Base-by-base conservation (phyloP, 2,329 filamentous ascomycete species). In the Trichoderma semiorbis region DNA sequence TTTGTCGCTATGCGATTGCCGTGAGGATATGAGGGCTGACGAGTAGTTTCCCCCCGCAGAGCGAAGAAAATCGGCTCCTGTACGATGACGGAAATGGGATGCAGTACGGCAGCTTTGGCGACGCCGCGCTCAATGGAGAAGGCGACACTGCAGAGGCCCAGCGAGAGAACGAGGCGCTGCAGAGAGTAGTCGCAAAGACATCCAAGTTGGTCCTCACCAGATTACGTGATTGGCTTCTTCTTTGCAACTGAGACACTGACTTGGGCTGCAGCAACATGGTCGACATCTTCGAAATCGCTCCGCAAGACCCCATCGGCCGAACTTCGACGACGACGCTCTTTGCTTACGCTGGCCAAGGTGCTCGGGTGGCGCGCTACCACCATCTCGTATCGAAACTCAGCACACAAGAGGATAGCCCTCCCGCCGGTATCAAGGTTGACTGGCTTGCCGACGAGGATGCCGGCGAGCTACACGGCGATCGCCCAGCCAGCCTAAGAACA, bases 271-370 rank as follows among this genome's bases (percentile, higher is more conserved):
- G 89, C 76, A 90, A 91, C 76, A 88, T 91, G 81, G 89, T 91
- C 73, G 89, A 91, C 77, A 88, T 91, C 61, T 91, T 91, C 80
- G 89, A 91, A 74, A 89, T 90, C 77, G 85, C 87, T 43, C 87
- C 88, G 26, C 85, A 87, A 72, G 85, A 85, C 72, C 79, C 81
- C 39, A 76, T 78, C 65, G 76, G 78, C 73, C 76, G 83, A 75
- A 76, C 80, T 74, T 72, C 78, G 72, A 73, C 79, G 76, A 75
- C 81, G 18, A 81, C 81, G 1, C 87, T 87, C 1, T 87, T 87
- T 68, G 81, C 81, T 30, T 85, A 86, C 75, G 83, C 86, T 66
- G 86, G 85, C 62, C 88, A 89, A 77, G 87, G 89, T 73, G 83
- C 85, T 60, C 85, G 86, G 71, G 79, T 88, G 28, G 83, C 86